Conservation (phyloP, 2,329 filamentous ascomycete species). For the Aureobasidium sp. region DNA sequence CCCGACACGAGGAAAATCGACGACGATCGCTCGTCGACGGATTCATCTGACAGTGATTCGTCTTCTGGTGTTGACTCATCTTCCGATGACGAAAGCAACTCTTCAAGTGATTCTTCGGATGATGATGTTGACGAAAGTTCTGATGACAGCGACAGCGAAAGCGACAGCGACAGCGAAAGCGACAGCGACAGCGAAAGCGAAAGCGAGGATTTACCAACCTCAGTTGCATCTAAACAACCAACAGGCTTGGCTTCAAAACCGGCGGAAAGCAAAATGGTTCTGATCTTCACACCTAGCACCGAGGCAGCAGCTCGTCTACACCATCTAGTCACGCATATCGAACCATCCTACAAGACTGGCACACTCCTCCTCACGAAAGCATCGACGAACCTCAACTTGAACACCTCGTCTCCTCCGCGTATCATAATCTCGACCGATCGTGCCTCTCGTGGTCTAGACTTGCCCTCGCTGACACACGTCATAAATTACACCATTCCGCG, state of each 20-base stretch:
- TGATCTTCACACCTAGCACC: slow-evolving; percentile 89
- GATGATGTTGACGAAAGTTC: slow-evolving; percentile 26
- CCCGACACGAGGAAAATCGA: neutral
- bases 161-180: neutral
- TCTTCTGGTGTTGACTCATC: slow-evolving; percentile 25
- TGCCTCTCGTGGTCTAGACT: slow-evolving; percentile 82
- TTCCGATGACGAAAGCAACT: slow-evolving; percentile 20
- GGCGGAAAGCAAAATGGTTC: slow-evolving; percentile 20
- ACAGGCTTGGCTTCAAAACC: neutral
- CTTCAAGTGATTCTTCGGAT: slow-evolving; percentile 15
- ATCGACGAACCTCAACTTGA: slow-evolving; percentile 54
- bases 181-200: slow-evolving; percentile 2
- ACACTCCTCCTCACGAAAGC: slow-evolving; percentile 56
- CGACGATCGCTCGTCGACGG: neutral
- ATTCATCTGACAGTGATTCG: slow-evolving; percentile 8
- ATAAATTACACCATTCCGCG: slow-evolving; percentile 90
- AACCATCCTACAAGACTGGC: slow-evolving; percentile 23
- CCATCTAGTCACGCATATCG: slow-evolving; percentile 54
- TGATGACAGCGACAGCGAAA: neutral
- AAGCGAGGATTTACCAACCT: slow-evolving; percentile 13
- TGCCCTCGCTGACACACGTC: slow-evolving; percentile 67
- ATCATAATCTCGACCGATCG: slow-evolving; percentile 87
- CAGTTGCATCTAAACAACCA: neutral
- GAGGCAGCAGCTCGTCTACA: slow-evolving; percentile 82
- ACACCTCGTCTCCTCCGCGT: slow-evolving; percentile 31